Base-by-base conservation (phyloP, 306 rosid species). In the Rubus parviflorus region DNA sequence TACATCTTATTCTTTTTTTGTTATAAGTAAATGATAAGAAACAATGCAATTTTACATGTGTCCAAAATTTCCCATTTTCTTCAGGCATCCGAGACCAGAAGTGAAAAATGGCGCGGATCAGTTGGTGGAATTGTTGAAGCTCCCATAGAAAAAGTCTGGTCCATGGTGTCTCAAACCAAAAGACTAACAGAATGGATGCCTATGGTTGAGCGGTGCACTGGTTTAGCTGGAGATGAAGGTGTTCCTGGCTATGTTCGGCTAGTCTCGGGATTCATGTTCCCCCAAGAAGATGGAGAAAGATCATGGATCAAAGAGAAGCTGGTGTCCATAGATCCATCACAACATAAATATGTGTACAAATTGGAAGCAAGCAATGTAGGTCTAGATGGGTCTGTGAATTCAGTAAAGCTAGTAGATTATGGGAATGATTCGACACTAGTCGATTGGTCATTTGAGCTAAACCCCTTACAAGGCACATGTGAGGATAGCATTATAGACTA, bases 231-330 rank as follows among this genome's bases (percentile, higher is more conserved):
- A 81, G 82, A 85, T 7, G 98, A 93, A 72, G 96, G 87, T 5
- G 61, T 83, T 57, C 76, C 79, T 0, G 98, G 98, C 40, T 87
- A 82, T 70, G 86, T 88, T 41, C 71, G 97, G 70, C 45, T 88
- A 25, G 85, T 88, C 19, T 94, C 94, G 0, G 97, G 94, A 47
- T 91, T 87, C 88, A 88, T 94, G 89, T 94, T 94, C 81, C 94
- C 96, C 17, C 91, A 87, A 71, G 66, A 81, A 71, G 94, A 90
- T 58, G 96, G 93, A 83, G 97, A 89, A 54, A 88, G 96, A 76
- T 87, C 98, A 70, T 91, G 98, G 98, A 87, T 88, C 87, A 91
- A 87, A 86, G 96, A 91, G 87, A 91, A 81, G 86, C 74, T 93
- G 82, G 69, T 93, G 47, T 83, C 85, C 70, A 53, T 87, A 81